Evolutionary conservation across 192 early-diverging fungal genomes (phyloP).

Genomic region (Coemansia sp.): DNA sequence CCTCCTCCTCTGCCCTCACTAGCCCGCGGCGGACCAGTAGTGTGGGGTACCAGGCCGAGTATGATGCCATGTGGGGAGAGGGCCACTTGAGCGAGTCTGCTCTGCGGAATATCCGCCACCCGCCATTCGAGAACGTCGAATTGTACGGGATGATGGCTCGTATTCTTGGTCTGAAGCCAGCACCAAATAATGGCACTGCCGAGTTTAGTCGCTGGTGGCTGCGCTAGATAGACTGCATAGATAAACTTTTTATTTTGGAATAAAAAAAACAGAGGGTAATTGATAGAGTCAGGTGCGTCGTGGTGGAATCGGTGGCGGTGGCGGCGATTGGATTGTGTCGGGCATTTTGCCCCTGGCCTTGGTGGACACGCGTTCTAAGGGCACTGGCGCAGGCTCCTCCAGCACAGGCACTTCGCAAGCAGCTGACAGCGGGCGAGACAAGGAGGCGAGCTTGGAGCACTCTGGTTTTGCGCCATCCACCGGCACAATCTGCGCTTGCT

Average conservation of each 20-base stretch:
- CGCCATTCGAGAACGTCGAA: conserved; percentile 72
- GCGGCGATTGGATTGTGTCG: neutral
- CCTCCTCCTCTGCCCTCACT: neutral
- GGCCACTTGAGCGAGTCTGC: neutral
- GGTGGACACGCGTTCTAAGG: conserved; percentile 15
- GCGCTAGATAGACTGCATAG: neutral
- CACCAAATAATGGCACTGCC: conserved; percentile 75
- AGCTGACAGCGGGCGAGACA: no score
- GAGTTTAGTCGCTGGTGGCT: conserved; percentile 45
- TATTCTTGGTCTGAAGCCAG: conserved; percentile 61
- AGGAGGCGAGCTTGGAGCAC: neutral
- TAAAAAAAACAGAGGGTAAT: no score
- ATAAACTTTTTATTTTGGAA: no score
- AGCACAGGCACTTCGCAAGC: neutral
- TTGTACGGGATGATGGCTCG: conserved; percentile 68
- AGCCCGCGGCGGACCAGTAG: neutral
- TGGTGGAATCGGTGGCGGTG: neutral
- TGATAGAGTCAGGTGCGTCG: neutral
- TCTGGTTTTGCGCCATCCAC: neutral
- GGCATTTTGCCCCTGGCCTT: conserved; percentile 42
- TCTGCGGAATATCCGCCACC: conserved; percentile 42
- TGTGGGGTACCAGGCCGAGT: conserved; percentile 22
- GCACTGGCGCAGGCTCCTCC: neutral
- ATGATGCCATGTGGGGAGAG: conserved; percentile 46
- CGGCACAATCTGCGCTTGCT: neutral